Evolutionary conservation across 345 rosid species (phyloP).

Genomic region (Balakata baccata): DNA sequence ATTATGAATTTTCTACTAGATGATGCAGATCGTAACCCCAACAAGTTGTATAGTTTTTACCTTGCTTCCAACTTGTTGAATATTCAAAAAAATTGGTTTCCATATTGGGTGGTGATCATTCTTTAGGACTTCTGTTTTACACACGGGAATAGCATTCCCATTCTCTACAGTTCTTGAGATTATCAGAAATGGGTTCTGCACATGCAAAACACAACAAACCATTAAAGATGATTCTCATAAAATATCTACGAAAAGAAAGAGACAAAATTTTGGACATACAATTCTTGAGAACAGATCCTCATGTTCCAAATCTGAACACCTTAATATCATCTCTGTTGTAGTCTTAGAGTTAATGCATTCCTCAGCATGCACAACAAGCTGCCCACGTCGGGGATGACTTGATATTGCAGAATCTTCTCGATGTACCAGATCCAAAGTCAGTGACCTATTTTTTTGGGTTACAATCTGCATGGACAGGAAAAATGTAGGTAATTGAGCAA

Average conservation of each 20-base stretch:
- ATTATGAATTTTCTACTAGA: constrained; percentile 6
- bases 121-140: constrained; percentile 84
- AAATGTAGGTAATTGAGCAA: constrained; percentile 3
- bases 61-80: constrained; percentile 91
- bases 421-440: constrained; percentile 52
- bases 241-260: constrained; percentile 10
- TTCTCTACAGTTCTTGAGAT: constrained; percentile 70
- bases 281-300: constrained; percentile 76
- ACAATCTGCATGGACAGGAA: constrained; percentile 44
- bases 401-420: constrained; percentile 49
- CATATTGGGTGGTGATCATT: constrained; percentile 66
- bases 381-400: constrained; percentile 44
- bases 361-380: constrained; percentile 76
- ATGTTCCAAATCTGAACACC: constrained; percentile 75
- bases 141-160: constrained; percentile 63
- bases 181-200: constrained; percentile 86
- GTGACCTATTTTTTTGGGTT: constrained; percentile 42
- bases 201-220: constrained; percentile 16
- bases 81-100: constrained; percentile 71
- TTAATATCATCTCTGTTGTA: constrained; percentile 60
- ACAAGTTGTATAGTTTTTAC: constrained; percentile 30
- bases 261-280: constrained; percentile 41
- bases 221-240: constrained; percentile 9
- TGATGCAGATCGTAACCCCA: background rate
- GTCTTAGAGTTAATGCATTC: constrained; percentile 75